Percentiles rank a stretch among this genome's conserved stretches.
These are phyloP conservation scores for Penicillium brasilianum DNA, from an alignment of 2,329 filamentous ascomycete genomes.

Conservation along the genomic window DNA sequence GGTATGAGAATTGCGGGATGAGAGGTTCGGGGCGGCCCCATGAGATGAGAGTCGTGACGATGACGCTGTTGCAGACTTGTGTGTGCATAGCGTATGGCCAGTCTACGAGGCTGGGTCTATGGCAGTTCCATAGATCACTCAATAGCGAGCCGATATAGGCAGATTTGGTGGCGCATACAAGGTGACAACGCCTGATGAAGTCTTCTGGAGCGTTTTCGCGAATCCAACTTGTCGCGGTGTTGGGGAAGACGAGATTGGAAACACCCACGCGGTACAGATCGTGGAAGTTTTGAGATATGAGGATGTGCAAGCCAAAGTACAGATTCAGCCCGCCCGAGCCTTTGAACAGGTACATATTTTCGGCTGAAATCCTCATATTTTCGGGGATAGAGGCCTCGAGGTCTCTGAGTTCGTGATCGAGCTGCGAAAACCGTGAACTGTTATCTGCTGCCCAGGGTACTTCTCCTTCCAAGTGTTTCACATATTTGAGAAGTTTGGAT, in stretches of 20 bases:
- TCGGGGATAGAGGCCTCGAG: slow-evolving; percentile 1
- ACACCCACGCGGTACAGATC: slow-evolving; percentile 1
- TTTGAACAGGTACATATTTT: slow-evolving; percentile 4
- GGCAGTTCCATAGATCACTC: slow-evolving; percentile 3
- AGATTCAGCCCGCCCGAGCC: background rate
- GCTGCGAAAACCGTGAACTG: background rate
- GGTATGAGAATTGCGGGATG: background rate
- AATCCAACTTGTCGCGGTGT: slow-evolving; percentile 5
- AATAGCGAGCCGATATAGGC: slow-evolving; percentile 1
- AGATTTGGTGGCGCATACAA: slow-evolving; percentile 2
- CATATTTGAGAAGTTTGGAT: slow-evolving; percentile 3
- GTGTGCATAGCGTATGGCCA: slow-evolving; percentile 4
- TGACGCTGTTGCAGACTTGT: slow-evolving; percentile 7
- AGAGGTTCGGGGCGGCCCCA: background rate
- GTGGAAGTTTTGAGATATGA: slow-evolving; percentile 6
- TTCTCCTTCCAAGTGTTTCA: slow-evolving; percentile 1
- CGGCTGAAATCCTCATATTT: background rate
- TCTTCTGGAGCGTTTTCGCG: background rate
- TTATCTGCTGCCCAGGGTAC: background rate
- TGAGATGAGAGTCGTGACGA: background rate
- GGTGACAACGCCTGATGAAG: slow-evolving; percentile 4
- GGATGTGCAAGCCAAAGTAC: slow-evolving; percentile 1
- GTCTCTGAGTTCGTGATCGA: background rate
- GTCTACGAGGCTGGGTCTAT: background rate
- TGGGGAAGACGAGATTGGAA: slow-evolving; percentile 3